phyloP scores from a whole-genome alignment of 352 stramenopile genomes.

The Phytophthora ramorum region DNA sequence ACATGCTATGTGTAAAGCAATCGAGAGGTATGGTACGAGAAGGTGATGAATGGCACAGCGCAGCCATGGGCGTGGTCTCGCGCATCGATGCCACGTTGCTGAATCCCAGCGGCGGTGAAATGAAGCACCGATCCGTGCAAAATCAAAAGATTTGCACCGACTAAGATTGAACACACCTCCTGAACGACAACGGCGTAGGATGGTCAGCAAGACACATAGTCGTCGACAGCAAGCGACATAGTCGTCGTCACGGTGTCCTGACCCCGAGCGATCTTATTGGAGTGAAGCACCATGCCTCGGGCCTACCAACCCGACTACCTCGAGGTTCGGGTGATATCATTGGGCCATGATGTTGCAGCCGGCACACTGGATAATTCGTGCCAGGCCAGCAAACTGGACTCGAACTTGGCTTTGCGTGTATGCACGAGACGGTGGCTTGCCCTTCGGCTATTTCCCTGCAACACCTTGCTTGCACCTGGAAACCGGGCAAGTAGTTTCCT shows the following conservation, averaged over 20 bases:
- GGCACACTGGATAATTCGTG: conserved; percentile 1
- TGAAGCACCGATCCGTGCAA: neutral
- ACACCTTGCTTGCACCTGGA: neutral
- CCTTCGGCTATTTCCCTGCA: neutral
- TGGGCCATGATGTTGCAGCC: neutral
- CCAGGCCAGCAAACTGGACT: neutral
- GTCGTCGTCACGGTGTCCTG: neutral
- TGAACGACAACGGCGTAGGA: neutral
- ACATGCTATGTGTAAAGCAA: conserved; percentile 14
- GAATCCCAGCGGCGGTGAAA: conserved; percentile 1
- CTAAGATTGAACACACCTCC: conserved; percentile 15
- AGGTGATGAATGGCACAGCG: conserved; percentile 12
- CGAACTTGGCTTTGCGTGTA: neutral
- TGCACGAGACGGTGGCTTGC: neutral
- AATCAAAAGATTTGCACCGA: conserved; percentile 1
- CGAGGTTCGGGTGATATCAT: conserved; percentile 1
- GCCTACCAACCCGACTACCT: conserved; percentile 11
- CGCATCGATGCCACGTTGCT: conserved; percentile 16
- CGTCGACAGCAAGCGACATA: conserved; percentile 16
- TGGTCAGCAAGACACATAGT: no score
- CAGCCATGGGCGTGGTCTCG: neutral
- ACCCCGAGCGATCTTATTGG: conserved; percentile 17
- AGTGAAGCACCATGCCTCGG: conserved; percentile 22
- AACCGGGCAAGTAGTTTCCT: neutral
- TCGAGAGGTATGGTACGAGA: neutral